Evolutionary conservation across 306 rosid genomes (phyloP).

Genomic region (Mucuna pruriens): DNA sequence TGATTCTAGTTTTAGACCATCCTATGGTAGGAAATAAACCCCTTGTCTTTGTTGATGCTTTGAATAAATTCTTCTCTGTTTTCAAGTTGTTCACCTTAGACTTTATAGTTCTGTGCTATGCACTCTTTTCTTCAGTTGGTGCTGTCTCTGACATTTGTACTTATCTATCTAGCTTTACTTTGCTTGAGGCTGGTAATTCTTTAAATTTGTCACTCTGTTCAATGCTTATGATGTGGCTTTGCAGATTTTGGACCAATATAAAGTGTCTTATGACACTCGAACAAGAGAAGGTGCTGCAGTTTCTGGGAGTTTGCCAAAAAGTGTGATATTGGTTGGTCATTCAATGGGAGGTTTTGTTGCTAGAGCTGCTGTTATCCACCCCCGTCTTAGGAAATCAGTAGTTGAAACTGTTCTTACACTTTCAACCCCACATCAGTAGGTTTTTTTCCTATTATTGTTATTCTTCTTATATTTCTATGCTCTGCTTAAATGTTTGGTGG

Average conservation of each 20-base stretch:
- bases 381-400: conserved; percentile 80
- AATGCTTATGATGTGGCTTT: conserved; percentile 39
- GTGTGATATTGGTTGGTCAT: conserved; percentile 97
- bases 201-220: conserved; percentile 22
- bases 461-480: conserved; percentile 27
- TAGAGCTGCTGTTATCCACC: conserved; percentile 89
- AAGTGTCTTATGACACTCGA: conserved; percentile 81
- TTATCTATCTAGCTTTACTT: conserved; percentile 21
- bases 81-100: conserved; percentile 19
- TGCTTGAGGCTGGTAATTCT: conserved; percentile 33
- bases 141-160: conserved; percentile 10
- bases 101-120: conserved; percentile 29
- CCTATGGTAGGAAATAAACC: background rate
- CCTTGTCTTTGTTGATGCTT: conserved; percentile 23
- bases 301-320: conserved; percentile 76
- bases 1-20: conserved; percentile 23
- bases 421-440: conserved; percentile 95
- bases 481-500: conserved; percentile 50
- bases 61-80: conserved; percentile 29
- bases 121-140: conserved; percentile 29
- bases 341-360: conserved; percentile 99
- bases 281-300: conserved; percentile 73
- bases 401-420: conserved; percentile 94
- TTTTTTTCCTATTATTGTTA: conserved; percentile 17
- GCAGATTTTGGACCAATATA: conserved; percentile 93